Evolutionary conservation across 345 rosid species (phyloP).

Genomic region (Aquilaria yunnanensis): DNA sequence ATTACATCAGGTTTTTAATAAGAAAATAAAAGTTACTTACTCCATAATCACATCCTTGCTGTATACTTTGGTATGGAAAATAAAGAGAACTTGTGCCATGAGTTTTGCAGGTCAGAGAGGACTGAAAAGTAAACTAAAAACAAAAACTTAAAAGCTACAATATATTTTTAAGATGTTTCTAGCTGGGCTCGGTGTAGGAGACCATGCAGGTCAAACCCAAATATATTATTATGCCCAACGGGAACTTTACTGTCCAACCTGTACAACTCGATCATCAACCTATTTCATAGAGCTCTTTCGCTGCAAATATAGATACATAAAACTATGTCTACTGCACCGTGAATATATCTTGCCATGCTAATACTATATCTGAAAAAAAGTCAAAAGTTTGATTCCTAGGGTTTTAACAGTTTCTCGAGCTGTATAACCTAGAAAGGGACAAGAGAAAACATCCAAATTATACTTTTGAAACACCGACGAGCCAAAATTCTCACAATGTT

Average conservation of each 20-base stretch:
- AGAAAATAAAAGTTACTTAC: not conserved
- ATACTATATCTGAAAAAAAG: no score
- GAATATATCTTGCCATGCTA: not conserved
- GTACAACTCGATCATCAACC: slow-evolving; percentile 79
- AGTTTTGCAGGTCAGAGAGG: not conserved
- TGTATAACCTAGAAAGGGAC: no score
- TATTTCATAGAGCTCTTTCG: slow-evolving; percentile 86
- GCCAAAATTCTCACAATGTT: no score
- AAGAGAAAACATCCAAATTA: no score
- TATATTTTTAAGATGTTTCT: slow-evolving; percentile 14
- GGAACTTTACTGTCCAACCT: slow-evolving; percentile 92
- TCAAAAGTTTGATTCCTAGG: no score
- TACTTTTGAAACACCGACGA: no score
- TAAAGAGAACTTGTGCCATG: slow-evolving; percentile 3
- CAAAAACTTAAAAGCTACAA: no score
- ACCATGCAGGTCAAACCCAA: slow-evolving; percentile 96
- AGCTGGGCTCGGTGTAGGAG: slow-evolving; percentile 94
- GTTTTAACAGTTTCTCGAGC: no score
- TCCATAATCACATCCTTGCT: slow-evolving; percentile 1
- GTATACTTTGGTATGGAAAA: not conserved
- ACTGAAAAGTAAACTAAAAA: not conserved
- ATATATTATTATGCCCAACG: slow-evolving; percentile 82
- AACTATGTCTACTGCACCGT: slow-evolving; percentile 2
- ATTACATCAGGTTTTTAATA: not conserved
- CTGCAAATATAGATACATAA: slow-evolving; percentile 35